phyloP scores from a whole-genome alignment of 768 basidiomycete genomes.

The Tylopilus sp. region DNA sequence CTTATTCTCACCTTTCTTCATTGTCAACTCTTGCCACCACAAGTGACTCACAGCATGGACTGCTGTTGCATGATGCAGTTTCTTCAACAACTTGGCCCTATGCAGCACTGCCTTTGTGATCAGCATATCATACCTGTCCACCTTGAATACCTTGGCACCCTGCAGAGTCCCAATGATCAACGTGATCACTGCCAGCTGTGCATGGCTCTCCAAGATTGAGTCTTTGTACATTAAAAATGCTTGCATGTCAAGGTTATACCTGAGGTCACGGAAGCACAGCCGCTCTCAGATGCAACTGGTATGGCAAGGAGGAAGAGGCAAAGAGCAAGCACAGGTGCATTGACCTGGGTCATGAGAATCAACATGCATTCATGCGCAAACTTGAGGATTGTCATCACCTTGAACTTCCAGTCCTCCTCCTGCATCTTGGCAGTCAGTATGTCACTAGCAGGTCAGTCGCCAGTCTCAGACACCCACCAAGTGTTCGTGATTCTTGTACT shows the following conservation, averaged over 20 bases:
- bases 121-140: slow-evolving; percentile 95
- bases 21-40: slow-evolving; percentile 86
- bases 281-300: slow-evolving; percentile 91
- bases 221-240: slow-evolving; percentile 99
- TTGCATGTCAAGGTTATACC: slow-evolving; percentile 97
- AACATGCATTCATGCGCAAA: slow-evolving; percentile 92
- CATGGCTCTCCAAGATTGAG: slow-evolving; percentile 90
- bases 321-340: slow-evolving; percentile 88
- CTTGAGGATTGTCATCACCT: slow-evolving; percentile 86
- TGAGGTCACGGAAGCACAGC: slow-evolving; percentile 90
- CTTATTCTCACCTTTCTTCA: slow-evolving; percentile 33
- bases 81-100: slow-evolving; percentile 94
- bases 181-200: slow-evolving; percentile 96
- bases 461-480: slow-evolving; percentile 43
- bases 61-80: slow-evolving; percentile 95
- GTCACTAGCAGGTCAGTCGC: background rate
- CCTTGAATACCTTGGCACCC: slow-evolving; percentile 82
- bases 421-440: slow-evolving; percentile 23
- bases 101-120: slow-evolving; percentile 99
- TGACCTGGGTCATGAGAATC: slow-evolving; percentile 89
- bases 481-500: slow-evolving; percentile 83
- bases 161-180: slow-evolving; percentile 90
- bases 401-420: slow-evolving; percentile 85
- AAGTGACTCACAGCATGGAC: slow-evolving; percentile 94
- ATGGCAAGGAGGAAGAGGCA: slow-evolving; percentile 94